Percentiles rank a stretch among this genome's conserved stretches.
These are phyloP conservation scores for Fusarium ambrosium DNA, from an alignment of 2,329 filamentous ascomycete genomes.

Conservation along the genomic window DNA sequence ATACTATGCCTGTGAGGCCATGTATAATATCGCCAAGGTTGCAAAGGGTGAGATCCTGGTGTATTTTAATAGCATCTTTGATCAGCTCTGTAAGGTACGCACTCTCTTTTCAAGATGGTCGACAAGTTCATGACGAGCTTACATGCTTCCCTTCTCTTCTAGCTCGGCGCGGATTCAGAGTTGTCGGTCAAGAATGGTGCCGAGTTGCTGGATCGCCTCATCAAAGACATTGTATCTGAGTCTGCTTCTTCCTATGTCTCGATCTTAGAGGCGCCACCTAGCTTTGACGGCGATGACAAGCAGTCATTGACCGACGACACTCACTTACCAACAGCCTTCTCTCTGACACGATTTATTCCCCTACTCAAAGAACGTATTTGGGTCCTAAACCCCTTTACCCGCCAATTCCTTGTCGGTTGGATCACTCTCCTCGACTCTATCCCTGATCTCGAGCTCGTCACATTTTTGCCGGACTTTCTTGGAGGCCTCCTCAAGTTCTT, in stretches of 20 bases:
- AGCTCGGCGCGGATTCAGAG: conserved; percentile 96
- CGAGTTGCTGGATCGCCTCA: conserved; percentile 91
- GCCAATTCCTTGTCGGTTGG: conserved; percentile 96
- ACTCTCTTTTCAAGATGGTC: background rate
- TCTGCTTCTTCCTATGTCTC: conserved; percentile 96
- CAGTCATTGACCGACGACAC: conserved; percentile 60
- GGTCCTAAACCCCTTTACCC: conserved; percentile 93
- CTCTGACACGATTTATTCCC: conserved; percentile 89
- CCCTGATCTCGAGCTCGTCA: conserved; percentile 93
- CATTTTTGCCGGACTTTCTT: conserved; percentile 91
- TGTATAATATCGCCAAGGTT: conserved; percentile 99
- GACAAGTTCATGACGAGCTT: background rate
- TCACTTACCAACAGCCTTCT: conserved; percentile 87
- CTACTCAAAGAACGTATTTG: conserved; percentile 93
- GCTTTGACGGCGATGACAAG: conserved; percentile 61
- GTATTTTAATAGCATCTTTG: conserved; percentile 99
- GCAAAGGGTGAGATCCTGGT: conserved; percentile 97
- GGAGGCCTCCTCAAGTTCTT: conserved; percentile 91
- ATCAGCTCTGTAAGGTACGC: conserved; percentile 91
- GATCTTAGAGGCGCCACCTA: conserved; percentile 75
- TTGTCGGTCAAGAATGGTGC: conserved; percentile 98
- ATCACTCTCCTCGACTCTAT: conserved; percentile 95
- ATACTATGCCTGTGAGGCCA: conserved; percentile 99
- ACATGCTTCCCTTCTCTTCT: conserved; percentile 11
- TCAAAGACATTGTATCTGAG: conserved; percentile 97